Percentiles rank a stretch among this genome's conserved stretches.
Conservation (phyloP, 1,284 basidiomycete species). For the Neonothopanus nambi region DNA sequence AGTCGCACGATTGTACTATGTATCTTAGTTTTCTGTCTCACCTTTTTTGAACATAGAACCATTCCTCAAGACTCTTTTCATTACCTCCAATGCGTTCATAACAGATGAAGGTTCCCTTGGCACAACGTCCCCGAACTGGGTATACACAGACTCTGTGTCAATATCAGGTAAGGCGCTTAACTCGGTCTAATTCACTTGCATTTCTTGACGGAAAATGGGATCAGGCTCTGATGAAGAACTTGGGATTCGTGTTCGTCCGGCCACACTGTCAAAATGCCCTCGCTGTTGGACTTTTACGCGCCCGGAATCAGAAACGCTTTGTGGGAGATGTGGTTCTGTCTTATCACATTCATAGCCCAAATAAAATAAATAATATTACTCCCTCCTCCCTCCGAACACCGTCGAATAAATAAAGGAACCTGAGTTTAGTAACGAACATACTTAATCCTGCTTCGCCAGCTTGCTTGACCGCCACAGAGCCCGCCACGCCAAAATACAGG, state of each 20-base stretch:
- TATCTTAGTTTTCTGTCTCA: not conserved
- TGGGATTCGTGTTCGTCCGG: slow-evolving; percentile 52
- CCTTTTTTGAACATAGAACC: slow-evolving; percentile 40
- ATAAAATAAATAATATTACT: no score
- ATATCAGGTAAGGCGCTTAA: slow-evolving; percentile 40
- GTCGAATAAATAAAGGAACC: no score
- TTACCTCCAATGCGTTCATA: slow-evolving; percentile 69
- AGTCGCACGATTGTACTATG: not conserved
- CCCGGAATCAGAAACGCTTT: slow-evolving; percentile 48
- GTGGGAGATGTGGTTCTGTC: slow-evolving; percentile 54
- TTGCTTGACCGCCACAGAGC: slow-evolving; percentile 5
- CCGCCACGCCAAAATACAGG: slow-evolving; percentile 12
- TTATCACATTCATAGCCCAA: slow-evolving; percentile 12
- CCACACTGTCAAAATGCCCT: slow-evolving; percentile 64
- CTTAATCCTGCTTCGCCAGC: not conserved
- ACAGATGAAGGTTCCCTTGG: slow-evolving; percentile 41
- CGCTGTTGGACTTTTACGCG: slow-evolving; percentile 78
- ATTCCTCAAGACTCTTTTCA: slow-evolving; percentile 72
- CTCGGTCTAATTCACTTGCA: not conserved
- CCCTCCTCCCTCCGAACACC: no score
- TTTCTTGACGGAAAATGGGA: not conserved
- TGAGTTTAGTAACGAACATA: no score
- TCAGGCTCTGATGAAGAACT: slow-evolving; percentile 38
- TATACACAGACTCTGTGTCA: slow-evolving; percentile 41
- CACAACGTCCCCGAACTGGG: slow-evolving; percentile 44